These are phyloP conservation scores for Neonectria neomacrospora DNA, from an alignment of 2,329 filamentous ascomycete genomes.

Conservation along the genomic window DNA sequence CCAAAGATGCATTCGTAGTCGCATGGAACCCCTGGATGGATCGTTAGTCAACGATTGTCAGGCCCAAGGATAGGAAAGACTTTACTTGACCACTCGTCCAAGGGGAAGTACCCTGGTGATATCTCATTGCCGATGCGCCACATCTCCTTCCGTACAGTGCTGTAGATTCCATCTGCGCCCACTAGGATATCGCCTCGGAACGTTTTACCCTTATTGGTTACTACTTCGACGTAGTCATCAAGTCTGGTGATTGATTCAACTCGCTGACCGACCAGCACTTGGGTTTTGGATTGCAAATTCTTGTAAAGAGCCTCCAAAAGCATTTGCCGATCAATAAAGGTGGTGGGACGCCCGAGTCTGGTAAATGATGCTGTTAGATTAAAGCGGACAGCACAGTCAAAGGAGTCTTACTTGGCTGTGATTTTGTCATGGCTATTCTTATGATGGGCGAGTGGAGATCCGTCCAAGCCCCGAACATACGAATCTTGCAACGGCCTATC, in stretches of 20 bases:
- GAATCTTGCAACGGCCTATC: not conserved
- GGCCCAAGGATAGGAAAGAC: not conserved
- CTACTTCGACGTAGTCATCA: constrained; percentile 39
- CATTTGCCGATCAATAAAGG: constrained; percentile 51
- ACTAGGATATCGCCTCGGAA: constrained; percentile 49
- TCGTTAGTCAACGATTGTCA: not conserved
- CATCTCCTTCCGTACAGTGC: constrained; percentile 48
- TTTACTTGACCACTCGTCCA: not conserved
- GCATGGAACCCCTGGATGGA: not conserved
- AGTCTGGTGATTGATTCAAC: constrained; percentile 18
- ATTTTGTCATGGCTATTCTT: not conserved
- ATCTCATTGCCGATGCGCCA: constrained; percentile 2
- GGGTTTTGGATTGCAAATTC: constrained; percentile 46
- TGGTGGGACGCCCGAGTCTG: constrained; percentile 44
- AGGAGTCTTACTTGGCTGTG: not conserved
- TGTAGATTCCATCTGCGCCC: constrained; percentile 55
- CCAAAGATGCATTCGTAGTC: constrained; percentile 25
- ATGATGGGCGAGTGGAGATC: not conserved
- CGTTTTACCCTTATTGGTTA: constrained; percentile 45
- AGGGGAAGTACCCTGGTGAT: not conserved
- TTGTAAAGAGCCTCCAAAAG: constrained; percentile 49
- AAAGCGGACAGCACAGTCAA: not conserved
- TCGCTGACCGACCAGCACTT: constrained; percentile 31
- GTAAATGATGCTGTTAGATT: not conserved
- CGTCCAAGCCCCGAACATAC: not conserved